Percentiles rank a stretch among this genome's conserved stretches.
Conservation (phyloP, 192 early-diverging fungal genomes). For the Dissophora ornata region DNA sequence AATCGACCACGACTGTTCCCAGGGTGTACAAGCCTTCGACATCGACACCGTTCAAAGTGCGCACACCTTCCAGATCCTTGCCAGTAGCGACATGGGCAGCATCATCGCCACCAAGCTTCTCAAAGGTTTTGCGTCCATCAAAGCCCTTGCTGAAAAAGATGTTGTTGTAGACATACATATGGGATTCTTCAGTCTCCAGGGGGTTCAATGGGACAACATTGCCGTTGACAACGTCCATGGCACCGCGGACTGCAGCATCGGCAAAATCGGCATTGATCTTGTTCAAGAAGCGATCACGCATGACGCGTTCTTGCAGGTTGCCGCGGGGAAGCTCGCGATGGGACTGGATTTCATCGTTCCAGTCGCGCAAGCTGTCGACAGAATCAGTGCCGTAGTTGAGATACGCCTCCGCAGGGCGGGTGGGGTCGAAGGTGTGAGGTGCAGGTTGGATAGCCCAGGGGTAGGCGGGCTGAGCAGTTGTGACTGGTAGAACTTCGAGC, state of each 20-base stretch:
- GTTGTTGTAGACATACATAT: conserved; percentile 95
- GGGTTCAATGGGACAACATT: conserved; percentile 83
- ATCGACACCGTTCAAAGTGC: conserved; percentile 77
- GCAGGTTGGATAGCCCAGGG: conserved; percentile 83
- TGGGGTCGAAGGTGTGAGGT: conserved; percentile 67
- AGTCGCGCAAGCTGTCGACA: conserved; percentile 84
- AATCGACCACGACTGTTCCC: conserved; percentile 92
- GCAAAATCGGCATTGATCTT: conserved; percentile 92
- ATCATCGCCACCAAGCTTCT: conserved; percentile 84
- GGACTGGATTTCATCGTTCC: conserved; percentile 97
- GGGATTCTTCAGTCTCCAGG: conserved; percentile 74
- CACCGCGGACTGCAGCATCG: conserved; percentile 88
- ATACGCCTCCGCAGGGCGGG: conserved; percentile 72
- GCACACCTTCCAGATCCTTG: conserved; percentile 95
- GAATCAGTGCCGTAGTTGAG: conserved; percentile 70
- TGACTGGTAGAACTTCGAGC: conserved; percentile 82
- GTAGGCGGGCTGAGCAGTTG: conserved; percentile 72
- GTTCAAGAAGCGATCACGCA: conserved; percentile 86
- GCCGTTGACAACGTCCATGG: conserved; percentile 84
- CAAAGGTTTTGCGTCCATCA: conserved; percentile 88
- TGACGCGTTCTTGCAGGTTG: conserved; percentile 83
- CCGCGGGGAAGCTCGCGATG: conserved; percentile 84
- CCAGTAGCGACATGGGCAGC: conserved; percentile 93
- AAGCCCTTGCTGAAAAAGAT: conserved; percentile 94
- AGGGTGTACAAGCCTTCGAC: conserved; percentile 87